Base-by-base conservation (phyloP, 192 early-diverging fungal species). In the Entrophospora sp. region DNA sequence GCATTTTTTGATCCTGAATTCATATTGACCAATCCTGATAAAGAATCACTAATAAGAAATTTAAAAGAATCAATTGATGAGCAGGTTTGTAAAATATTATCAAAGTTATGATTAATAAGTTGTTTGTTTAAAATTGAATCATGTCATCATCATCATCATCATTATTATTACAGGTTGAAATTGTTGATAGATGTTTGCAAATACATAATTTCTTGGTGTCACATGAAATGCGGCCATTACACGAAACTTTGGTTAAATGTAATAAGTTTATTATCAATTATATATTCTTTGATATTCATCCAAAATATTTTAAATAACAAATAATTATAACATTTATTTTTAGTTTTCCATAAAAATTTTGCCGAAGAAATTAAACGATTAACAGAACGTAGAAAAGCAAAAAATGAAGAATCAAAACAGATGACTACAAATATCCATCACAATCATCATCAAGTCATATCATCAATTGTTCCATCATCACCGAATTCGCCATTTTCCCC, bases 201-300 rank as follows among this genome's bases (percentile, higher is more conserved):
- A 43, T 87, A 20, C 89, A 90, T 61, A 78, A 77, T n/a, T 51
- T 62, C 8, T 63, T 90, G n/a, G 85, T 87, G 5, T 73, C 81
- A 16, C 3, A 35, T 2, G 74, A 86, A 38, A 85, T 90, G 86
- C 58, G 83, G 36, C 89, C 89, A 13, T 77, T 90, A 35, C 89
- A 90, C 65, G 79, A 72, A 2, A 81, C 67, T n/a, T 63, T 82
- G 28, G 53, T 79, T 6, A 68, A 73, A 36, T 80, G 77, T 81
- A 79, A 70, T 61, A 53, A 24, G 35, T 34, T 28, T 3, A 43
- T 61, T 25, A 70, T 69, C 35, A 13, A 67, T 24, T 64, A 32
- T 24, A n/a, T 14, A 30, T 18, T n/a, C 18, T n/a, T 18, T 18
- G 9, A n/a, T 18, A 48, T 18, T n/a, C n/a, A n/a, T n/a, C n/a